phyloP scores from a whole-genome alignment of 192 early-diverging fungal genomes.

The Gamsiella multidivaricata region DNA sequence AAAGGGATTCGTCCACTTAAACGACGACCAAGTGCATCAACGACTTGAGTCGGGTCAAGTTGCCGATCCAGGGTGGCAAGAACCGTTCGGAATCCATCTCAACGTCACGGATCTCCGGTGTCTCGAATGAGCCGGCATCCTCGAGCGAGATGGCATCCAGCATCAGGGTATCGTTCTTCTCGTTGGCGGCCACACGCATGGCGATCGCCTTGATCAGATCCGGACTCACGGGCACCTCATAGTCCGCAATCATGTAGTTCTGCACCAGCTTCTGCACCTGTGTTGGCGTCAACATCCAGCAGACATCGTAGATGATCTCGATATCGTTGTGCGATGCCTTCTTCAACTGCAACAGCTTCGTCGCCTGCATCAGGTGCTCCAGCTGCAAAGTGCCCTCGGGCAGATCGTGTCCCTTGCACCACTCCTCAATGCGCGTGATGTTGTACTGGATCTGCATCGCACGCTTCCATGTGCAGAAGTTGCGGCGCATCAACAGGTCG shows the following conservation, averaged over 20 bases:
- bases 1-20: constrained; percentile 2
- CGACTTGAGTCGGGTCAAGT: constrained; percentile 47
- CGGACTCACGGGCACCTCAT: constrained; percentile 88
- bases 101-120: constrained; percentile 61
- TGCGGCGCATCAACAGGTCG: constrained; percentile 97
- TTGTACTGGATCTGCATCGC: constrained; percentile 99
- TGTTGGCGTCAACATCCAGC: constrained; percentile 93
- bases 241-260: constrained; percentile 96
- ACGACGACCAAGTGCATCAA: constrained; percentile 52
- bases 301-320: constrained; percentile 98
- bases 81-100: constrained; percentile 55
- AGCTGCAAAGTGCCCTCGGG: constrained; percentile 90
- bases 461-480: constrained; percentile 99
- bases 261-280: constrained; percentile 98
- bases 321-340: constrained; percentile 88
- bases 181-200: constrained; percentile 82
- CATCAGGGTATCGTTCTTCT: constrained; percentile 91
- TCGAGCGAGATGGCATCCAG: constrained; percentile 82
- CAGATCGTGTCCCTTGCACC: constrained; percentile 97
- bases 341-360: constrained; percentile 96
- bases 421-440: constrained; percentile 95
- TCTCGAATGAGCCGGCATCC: constrained; percentile 70
- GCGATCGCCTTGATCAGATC: constrained; percentile 92
- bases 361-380: constrained; percentile 95
- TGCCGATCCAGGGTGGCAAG: constrained; percentile 57